phyloP scores from a whole-genome alignment of 805 yeast species.

The Teunomyces cretensis region DNA sequence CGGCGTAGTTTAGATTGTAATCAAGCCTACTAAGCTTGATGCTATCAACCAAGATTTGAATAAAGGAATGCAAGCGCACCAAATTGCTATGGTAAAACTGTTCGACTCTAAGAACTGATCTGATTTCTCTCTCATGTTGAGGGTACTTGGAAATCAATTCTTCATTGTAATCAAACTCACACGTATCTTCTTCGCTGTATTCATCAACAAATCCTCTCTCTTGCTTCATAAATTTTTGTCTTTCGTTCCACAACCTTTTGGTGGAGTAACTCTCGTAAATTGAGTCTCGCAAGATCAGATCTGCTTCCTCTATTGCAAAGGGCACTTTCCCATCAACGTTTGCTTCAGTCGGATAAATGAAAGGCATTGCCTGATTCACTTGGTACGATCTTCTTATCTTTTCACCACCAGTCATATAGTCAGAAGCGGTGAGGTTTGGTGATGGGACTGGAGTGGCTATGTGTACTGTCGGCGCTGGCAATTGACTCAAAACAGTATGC shows the following conservation, averaged over 20 bases:
- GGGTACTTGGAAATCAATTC: slow-evolving; percentile 29
- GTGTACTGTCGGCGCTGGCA: slow-evolving; percentile 59
- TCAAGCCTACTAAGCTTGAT: slow-evolving; percentile 51
- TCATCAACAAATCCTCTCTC: slow-evolving; percentile 56
- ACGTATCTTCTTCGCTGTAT: slow-evolving; percentile 12
- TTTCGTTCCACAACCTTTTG: slow-evolving; percentile 68
- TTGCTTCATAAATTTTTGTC: slow-evolving; percentile 67
- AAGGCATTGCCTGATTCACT: slow-evolving; percentile 65
- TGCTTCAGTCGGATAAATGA: slow-evolving; percentile 54
- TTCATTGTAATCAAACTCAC: slow-evolving; percentile 31
- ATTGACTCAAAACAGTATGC: slow-evolving; percentile 41
- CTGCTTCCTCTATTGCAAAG: slow-evolving; percentile 75
- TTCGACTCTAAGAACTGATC: slow-evolving; percentile 57
- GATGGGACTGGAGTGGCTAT: slow-evolving; percentile 90
- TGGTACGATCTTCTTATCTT: slow-evolving; percentile 58
- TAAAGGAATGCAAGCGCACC: slow-evolving; percentile 60
- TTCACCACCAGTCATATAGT: slow-evolving; percentile 47
- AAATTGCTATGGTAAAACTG: slow-evolving; percentile 53
- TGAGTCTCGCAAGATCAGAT: slow-evolving; percentile 60
- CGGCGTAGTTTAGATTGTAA: slow-evolving; percentile 34
- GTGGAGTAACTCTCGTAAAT: slow-evolving; percentile 66
- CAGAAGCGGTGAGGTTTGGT: slow-evolving; percentile 55
- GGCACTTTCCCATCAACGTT: slow-evolving; percentile 47
- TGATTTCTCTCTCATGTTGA: slow-evolving; percentile 32
- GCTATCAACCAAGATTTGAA: slow-evolving; percentile 61